Base-by-base conservation (phyloP, 371 early-diverging fungal genomes). In the Mucor indicus region DNA sequence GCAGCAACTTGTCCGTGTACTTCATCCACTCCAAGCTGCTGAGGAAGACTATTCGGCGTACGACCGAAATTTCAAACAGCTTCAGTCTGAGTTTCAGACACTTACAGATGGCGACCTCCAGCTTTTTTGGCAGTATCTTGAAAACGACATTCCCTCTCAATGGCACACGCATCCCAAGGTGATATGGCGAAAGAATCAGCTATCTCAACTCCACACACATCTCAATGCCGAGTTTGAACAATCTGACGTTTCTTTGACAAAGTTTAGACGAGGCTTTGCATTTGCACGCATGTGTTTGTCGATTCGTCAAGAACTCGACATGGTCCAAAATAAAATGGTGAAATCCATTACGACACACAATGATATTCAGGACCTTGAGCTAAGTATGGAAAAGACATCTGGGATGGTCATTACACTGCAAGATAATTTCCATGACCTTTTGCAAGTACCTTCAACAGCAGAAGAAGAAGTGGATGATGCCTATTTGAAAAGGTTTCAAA, bases 281-380 rank as follows among this genome's bases (percentile, higher is more conserved):
- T 72, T 72, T 65, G 54, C 63, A 12, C 58, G 64, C 8, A 45
- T 48, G 29, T 62, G 63, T 25, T 15, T 37, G 0, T 48, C 59
- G 1, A 72, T 77, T 6, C 67, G 72, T 1, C 68, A 64, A 24
- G 78, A 71, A 15, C 49, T 78, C 12, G 75, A 78, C 21, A 46
- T 67, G 22, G 67, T 78, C 17, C 64, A 77, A 38, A 39, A 64
- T 37, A 55, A 58, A 25, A 72, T 74, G 67, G 62, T 72, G 38
- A 67, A 66, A 36, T 60, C 64, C 0, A 62, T 60, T 9, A 63
- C 61, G 2, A 63, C 61, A 11, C 62, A 64, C 38, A 50, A 61
- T 9, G 68, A 65, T 31, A 72, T 69, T 23, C 52, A 64, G 20
- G 69, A 77, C 16, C 49, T 76, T 4, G 72, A 75, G 19, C 21